Evolutionary conservation across 129 eudicot genomes (phyloP), one percentile per base, ranked within the genome.

Genomic region (Logfia minima): DNA sequence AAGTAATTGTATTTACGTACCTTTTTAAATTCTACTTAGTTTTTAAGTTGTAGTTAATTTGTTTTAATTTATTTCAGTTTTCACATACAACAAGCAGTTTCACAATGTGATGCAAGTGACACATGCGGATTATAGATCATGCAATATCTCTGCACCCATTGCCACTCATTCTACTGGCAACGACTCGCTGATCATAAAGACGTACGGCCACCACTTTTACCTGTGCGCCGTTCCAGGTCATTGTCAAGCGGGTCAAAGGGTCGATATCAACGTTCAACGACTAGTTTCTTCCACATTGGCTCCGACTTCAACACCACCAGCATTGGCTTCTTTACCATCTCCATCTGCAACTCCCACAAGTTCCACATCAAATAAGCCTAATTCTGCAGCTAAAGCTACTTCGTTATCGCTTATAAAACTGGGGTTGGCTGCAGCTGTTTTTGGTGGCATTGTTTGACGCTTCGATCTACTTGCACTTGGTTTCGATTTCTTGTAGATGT

Each of bases 71-170:
- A 34, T 77, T 29, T 58, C 92, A 92, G 98, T 86, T 56, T 92
- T 92, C 66, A 74, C 88, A 78, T 92, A 92, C 90, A 88, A 82
- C 73, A 78, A 90, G 8, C 89, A 92, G 35, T 92, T 92, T 76
- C 98, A 92, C 92, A 90, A 92, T 71, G 98, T 92, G 85, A 90
- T 92, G 96, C 98, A 92, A 92, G 98, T 92, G 1, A 85, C 45
- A 10, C 98, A 92, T 65, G 68, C 83, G 8, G 86, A 88, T 24
- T 92, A 83, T 75, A 55, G 73, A 76, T 78, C 98, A 3, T 90
- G 96, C 87, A 92, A 92, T 75, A 84, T 78, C 14, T 80, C 92
- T 1, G 76, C 89, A 32, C 96, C 98, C 11, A 88, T 90, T 72
- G 51, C 87, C 18, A 92, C 98, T 41, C 90, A 88, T 83, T 79